phyloP scores from a whole-genome alignment of 352 stramenopile genomes.

The Phytophthora ohioensis region DNA sequence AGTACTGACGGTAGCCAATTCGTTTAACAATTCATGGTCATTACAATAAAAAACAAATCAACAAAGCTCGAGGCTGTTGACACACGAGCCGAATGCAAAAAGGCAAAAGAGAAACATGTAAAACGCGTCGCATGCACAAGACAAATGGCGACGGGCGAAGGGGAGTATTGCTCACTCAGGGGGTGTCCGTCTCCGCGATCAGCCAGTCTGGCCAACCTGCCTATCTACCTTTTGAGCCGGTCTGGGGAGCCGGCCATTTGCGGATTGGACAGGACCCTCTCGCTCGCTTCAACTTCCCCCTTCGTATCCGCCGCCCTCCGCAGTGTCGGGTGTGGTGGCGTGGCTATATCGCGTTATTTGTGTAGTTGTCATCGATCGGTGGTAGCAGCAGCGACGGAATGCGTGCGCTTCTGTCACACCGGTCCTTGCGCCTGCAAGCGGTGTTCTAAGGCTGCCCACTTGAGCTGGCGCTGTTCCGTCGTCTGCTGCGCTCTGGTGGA shows the following conservation, averaged over 20 bases:
- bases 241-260: conserved; percentile 14
- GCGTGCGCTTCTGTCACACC: conserved; percentile 30
- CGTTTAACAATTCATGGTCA: conserved; percentile 7
- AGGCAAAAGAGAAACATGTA: conserved; percentile 22
- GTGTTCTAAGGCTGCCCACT: conserved; percentile 62
- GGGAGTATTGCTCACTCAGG: neutral
- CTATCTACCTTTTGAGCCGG: conserved; percentile 29
- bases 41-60: conserved; percentile 16
- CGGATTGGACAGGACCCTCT: conserved; percentile 8
- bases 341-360: conserved; percentile 25
- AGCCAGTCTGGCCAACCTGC: conserved; percentile 19
- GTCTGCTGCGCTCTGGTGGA: conserved; percentile 43
- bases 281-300: conserved; percentile 17
- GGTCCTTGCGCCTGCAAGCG: conserved; percentile 48
- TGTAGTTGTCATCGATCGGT: conserved; percentile 26
- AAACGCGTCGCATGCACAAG: conserved; percentile 13
- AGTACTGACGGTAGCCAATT: neutral
- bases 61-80: neutral
- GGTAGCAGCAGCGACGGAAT: conserved; percentile 11
- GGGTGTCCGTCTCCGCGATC: conserved; percentile 13
- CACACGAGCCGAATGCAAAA: conserved; percentile 16
- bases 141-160: conserved; percentile 14
- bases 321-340: conserved; percentile 11
- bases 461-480: conserved; percentile 54
- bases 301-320: conserved; percentile 13